Evolutionary conservation across 192 early-diverging fungal species (phyloP).

Genomic region (Tieghemiomyces parasiticus): DNA sequence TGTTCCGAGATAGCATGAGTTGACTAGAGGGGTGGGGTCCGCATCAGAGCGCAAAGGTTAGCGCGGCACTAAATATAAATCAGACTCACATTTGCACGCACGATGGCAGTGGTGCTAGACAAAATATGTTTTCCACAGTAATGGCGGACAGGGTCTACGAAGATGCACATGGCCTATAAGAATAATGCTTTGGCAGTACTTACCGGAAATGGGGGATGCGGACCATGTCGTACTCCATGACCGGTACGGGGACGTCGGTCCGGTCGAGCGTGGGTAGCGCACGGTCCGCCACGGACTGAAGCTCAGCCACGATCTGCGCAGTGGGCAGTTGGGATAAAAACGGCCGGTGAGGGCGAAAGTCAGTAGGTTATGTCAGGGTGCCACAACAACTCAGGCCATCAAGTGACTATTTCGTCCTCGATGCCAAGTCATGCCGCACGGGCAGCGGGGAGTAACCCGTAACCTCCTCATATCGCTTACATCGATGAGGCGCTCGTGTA

Average conservation of each 20-base stretch:
- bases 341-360: neutral
- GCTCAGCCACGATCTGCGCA: neutral
- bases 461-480: neutral
- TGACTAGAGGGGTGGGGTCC: too few relatives aligned
- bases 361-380: neutral
- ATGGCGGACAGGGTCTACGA: too few relatives aligned
- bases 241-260: neutral
- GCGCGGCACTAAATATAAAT: too few relatives aligned
- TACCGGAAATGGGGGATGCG: slow-evolving; percentile 8
- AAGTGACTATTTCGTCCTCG: neutral
- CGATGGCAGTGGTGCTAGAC: too few relatives aligned
- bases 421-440: neutral
- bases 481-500: neutral
- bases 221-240: neutral
- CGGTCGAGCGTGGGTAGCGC: neutral
- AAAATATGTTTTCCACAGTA: too few relatives aligned
- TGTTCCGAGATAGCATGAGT: neutral
- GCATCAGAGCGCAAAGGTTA: too few relatives aligned
- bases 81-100: too few relatives aligned
- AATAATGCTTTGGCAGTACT: too few relatives aligned
- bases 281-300: neutral
- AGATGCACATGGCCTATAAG: too few relatives aligned
- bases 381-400: neutral
- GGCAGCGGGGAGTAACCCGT: neutral
- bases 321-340: neutral